Evolutionary conservation across 2,329 filamentous ascomycete species (phyloP), one percentile per base, ranked within the genome.

Genomic region (Ceratocystis ficicola): DNA sequence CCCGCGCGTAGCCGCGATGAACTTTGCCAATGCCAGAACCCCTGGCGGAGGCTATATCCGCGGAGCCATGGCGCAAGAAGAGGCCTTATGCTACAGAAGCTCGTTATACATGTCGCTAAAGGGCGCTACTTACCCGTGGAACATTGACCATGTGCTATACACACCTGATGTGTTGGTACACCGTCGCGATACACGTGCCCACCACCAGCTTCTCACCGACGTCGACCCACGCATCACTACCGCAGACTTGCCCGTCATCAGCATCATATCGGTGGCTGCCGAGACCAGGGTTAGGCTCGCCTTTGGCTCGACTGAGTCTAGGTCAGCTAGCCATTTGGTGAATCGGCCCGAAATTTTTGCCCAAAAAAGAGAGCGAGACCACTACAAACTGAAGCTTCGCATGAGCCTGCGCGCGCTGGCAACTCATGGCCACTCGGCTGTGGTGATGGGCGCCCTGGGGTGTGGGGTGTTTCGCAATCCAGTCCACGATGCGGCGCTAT

Each of bases 391-490:
- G 57, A 88, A 87, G 73, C 87, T 89, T 77, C 76, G 84, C 25
- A 71, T 86, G 20, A 77, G 80, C 20, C 73, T 89, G 63, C 77
- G 86, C 3, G 79, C 85, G 66, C 83, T 85, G 1, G 85, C 79
- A n/a, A 72, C 72, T 3, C 76, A 81, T 32, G 77, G 77, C 1
- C 84, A 88, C 70, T 76, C 79, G 25, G 76, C 80, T 69, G 73
- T 90, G 7, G 82, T 90, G 4, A 76, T 90, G 1, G 86, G 87
- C 0, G 86, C 87, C 0, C 71, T 90, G 62, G 87, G 87, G 0
- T 90, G 86, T 70, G 87, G 86, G 2, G 85, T 81, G 0, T 88
- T 87, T 72, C 70, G 70, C 0, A 87, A 89, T 71, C 87, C 87
- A 7, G 77, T 78, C 0, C 73, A 76, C 41, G 83, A 84, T 68